Evolutionary conservation across 2,329 filamentous ascomycete genomes (phyloP).

Genomic region (Cryphonectria radicalis): DNA sequence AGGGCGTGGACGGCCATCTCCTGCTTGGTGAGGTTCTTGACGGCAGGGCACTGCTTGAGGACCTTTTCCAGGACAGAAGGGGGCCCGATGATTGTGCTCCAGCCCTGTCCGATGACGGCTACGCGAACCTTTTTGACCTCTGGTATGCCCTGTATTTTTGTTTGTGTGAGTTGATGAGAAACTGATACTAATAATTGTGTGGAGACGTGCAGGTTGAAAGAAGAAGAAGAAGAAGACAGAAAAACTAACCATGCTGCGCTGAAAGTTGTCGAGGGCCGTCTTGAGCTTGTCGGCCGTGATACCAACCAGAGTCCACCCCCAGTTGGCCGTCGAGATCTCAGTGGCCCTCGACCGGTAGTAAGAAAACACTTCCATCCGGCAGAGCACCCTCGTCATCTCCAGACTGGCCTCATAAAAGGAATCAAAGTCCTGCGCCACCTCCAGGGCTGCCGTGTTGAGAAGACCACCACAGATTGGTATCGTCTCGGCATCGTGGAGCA

Average conservation of each 20-base stretch:
- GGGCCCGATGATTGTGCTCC: constrained; percentile 24
- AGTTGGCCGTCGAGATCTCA: constrained; percentile 22
- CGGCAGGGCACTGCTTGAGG: constrained; percentile 21
- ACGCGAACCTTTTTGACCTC: constrained; percentile 22
- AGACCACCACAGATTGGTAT: constrained; percentile 23
- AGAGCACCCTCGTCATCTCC: constrained; percentile 23
- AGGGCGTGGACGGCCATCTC: constrained; percentile 26
- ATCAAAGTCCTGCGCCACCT: constrained; percentile 20
- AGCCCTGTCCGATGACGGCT: constrained; percentile 23
- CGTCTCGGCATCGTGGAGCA: constrained; percentile 19
- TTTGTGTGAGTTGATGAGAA: neutral
- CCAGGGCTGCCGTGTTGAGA: constrained; percentile 22
- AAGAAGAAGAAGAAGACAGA: neutral
- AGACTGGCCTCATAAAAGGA: constrained; percentile 25
- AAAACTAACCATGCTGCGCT: constrained; percentile 20
- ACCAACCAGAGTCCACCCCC: constrained; percentile 25
- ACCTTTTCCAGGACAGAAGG: constrained; percentile 25
- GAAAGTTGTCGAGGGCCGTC: constrained; percentile 18
- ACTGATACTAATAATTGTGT: too few relatives aligned
- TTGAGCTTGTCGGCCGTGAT: constrained; percentile 24
- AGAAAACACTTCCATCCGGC: constrained; percentile 23
- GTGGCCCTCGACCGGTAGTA: constrained; percentile 24
- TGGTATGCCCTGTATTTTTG: constrained; percentile 15
- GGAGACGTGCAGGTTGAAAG: too few relatives aligned
- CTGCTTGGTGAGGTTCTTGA: constrained; percentile 26